Evolutionary conservation across 805 yeast genomes (phyloP).

Genomic region (Monosporozyma yasuniensis): DNA sequence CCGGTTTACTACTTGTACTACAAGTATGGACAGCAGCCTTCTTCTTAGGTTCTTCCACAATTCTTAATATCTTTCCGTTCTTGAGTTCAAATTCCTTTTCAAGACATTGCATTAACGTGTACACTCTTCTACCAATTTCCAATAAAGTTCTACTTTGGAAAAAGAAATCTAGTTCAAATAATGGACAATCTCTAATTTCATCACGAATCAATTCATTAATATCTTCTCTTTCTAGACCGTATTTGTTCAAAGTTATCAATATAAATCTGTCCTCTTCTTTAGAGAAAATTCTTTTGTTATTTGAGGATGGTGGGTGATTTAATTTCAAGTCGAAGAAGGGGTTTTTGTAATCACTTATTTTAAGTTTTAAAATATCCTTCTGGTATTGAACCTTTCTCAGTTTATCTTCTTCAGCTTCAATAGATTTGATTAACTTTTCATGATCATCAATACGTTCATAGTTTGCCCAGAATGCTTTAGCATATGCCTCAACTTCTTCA

Average conservation of each 20-base stretch:
- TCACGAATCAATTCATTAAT: constrained; percentile 73
- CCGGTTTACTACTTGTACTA: background rate
- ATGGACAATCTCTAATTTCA: constrained; percentile 62
- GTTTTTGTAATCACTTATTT: constrained; percentile 56
- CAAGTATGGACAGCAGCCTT: background rate
- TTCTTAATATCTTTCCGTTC: background rate
- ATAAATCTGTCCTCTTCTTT: constrained; percentile 91
- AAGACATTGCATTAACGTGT: constrained; percentile 66
- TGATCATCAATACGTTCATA: constrained; percentile 78
- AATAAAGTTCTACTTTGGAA: constrained; percentile 70
- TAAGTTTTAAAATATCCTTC: constrained; percentile 70
- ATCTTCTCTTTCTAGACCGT: constrained; percentile 74
- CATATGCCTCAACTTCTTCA: constrained; percentile 74
- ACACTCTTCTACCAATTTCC: constrained; percentile 77
- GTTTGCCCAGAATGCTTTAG: constrained; percentile 73
- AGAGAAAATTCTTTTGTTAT: constrained; percentile 48
- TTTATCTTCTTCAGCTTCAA: constrained; percentile 86
- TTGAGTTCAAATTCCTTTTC: constrained; percentile 45
- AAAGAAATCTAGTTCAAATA: constrained; percentile 84
- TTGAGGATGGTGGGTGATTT: constrained; percentile 61
- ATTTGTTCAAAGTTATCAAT: constrained; percentile 65
- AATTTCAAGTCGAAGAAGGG: constrained; percentile 80
- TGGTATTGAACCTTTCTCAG: constrained; percentile 56
- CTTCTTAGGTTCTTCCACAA: background rate
- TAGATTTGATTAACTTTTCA: constrained; percentile 70